These are phyloP conservation scores for Sherardia arvensis DNA, from an alignment of 257 asterid species.

Conservation along the genomic window DNA sequence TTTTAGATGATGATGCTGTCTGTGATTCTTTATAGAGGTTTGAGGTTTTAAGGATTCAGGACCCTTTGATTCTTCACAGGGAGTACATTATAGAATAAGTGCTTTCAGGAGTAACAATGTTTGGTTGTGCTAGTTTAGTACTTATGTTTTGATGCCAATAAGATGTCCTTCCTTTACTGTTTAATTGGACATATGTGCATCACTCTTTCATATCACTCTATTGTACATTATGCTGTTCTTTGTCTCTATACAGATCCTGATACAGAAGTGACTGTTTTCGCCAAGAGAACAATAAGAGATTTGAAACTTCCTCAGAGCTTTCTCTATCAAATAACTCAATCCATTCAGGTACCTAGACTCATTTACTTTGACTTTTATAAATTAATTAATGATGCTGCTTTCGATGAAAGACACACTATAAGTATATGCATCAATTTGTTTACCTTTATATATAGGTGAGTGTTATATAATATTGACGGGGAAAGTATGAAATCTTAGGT, in stretches of 20 bases:
- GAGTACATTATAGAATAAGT: background rate
- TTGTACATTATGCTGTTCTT: background rate
- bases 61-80: no score
- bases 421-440: background rate
- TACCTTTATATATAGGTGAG: background rate
- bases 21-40: background rate
- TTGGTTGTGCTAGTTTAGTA: background rate
- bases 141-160: background rate
- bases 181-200: background rate
- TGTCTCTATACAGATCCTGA: conserved; percentile 56
- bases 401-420: background rate
- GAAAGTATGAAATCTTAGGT: background rate
- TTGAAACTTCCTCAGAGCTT: conserved; percentile 91
- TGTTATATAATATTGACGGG: background rate
- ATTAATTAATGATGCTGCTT: background rate
- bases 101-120: background rate
- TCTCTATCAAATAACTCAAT: conserved; percentile 84
- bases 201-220: background rate
- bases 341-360: conserved; percentile 56
- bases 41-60: no score
- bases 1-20: background rate
- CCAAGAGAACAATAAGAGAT: conserved; percentile 86
- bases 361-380: background rate
- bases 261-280: conserved; percentile 77
- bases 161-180: background rate